A percentile compares a stretch with the other conserved stretches of the same genome.
These are phyloP conservation scores for Crithidia bombi DNA, from an alignment of 208 protist genomes.

Conservation along the genomic window DNA sequence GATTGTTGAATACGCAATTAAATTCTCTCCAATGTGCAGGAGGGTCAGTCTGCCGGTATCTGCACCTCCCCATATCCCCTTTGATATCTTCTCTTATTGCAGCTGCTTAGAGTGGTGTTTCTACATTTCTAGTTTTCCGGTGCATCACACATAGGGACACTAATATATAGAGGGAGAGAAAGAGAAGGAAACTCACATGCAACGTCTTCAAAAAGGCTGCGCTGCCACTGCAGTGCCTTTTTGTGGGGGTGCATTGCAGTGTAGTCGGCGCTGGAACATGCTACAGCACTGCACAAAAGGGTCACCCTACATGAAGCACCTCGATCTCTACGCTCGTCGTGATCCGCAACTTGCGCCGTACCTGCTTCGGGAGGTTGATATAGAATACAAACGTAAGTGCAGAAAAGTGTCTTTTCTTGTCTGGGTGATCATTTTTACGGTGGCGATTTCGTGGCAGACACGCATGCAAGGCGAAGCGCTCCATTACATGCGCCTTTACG, in stretches of 20 bases:
- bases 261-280: conserved; percentile 57
- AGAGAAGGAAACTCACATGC: too few species aligned
- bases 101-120: too few species aligned
- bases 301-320: conserved; percentile 87
- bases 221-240: conserved; percentile 7
- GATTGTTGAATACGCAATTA: too few species aligned
- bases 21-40: too few species aligned
- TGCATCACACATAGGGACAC: too few species aligned
- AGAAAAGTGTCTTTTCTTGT: conserved; percentile 84
- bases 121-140: too few species aligned
- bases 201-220: conserved; percentile 19
- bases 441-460: conserved; percentile 63
- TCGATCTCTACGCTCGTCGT: conserved; percentile 89
- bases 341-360: conserved; percentile 90
- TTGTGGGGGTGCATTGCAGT: conserved; percentile 25
- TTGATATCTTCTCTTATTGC: too few species aligned
- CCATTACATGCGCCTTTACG: conserved; percentile 87
- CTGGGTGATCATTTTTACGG: conserved; percentile 82
- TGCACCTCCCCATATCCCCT: too few species aligned
- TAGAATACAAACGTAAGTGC: conserved; percentile 91
- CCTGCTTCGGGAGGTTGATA: conserved; percentile 89
- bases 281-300: conserved; percentile 88
- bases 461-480: conserved; percentile 79
- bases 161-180: too few species aligned
- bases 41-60: too few species aligned